Percentiles rank a stretch among this genome's conserved stretches.
Conservation (phyloP, 805 yeast genomes). For the Metschnikowia kofuensis region DNA sequence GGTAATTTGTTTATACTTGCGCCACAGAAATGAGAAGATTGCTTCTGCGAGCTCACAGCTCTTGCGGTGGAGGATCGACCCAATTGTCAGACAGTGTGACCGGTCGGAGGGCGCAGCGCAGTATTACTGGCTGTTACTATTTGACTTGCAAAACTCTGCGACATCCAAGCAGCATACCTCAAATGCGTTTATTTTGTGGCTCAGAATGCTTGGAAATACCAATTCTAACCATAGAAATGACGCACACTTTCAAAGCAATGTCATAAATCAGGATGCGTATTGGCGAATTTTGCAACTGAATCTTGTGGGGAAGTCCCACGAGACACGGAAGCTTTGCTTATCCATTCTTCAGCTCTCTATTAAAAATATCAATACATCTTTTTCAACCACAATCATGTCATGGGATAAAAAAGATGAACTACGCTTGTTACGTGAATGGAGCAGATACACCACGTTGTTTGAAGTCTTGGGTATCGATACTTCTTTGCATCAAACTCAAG, state of each 20-base stretch:
- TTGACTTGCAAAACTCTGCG: constrained; percentile 29
- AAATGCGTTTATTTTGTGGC: constrained; percentile 52
- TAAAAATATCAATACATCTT: constrained; percentile 37
- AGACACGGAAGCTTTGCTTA: constrained; percentile 64
- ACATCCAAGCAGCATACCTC: constrained; percentile 23
- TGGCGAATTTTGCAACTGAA: constrained; percentile 62
- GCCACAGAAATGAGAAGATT: constrained; percentile 36
- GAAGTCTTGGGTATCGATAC: constrained; percentile 85
- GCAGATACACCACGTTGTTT: constrained; percentile 65
- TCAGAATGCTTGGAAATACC: constrained; percentile 43
- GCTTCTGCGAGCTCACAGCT: constrained; percentile 37
- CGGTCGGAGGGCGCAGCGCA: constrained; percentile 8
- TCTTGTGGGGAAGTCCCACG: constrained; percentile 55
- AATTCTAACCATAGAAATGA: constrained; percentile 10
- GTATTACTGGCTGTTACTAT: constrained; percentile 48
- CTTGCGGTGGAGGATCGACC: constrained; percentile 53
- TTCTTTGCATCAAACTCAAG: constrained; percentile 81
- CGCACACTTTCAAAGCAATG: constrained; percentile 23
- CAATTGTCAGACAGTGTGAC: constrained; percentile 21
- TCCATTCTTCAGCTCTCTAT: constrained; percentile 64
- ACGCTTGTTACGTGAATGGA: constrained; percentile 55
- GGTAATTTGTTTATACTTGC: constrained; percentile 32
- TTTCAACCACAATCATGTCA: constrained; percentile 33
- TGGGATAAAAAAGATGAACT: constrained; percentile 37
- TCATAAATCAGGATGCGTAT: constrained; percentile 24